Evolutionary conservation across 2,329 filamentous ascomycete genomes (phyloP), one percentile per base, ranked within the genome.

Genomic region (Calonectria ilicicola): DNA sequence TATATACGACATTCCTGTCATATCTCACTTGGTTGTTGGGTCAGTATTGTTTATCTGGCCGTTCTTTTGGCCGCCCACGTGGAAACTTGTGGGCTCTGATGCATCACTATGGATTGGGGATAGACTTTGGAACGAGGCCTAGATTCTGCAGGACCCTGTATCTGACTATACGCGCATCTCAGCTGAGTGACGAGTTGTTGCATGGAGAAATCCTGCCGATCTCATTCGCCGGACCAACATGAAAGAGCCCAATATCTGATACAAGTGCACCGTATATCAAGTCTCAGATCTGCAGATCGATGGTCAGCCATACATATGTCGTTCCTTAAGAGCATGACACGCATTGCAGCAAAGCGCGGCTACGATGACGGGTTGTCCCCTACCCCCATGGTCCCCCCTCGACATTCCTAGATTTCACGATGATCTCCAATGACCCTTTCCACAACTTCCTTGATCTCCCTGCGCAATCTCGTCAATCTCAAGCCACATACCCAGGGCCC

Each of bases 401-500:
- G 9, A 35, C 38, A 14, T 19, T 21, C 19, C 19, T 19, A 1
- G 29, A 4, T 56, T 23, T 38, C 9, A n/a, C 53, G 29, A 21
- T 32, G n/a, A 58, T 38, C 53, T 32, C 42, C 53, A 15, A 21
- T 35, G 32, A 21, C 29, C 19, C 29, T 32, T 32, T 23, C 51
- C 10, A 58, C 53, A 58, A 58, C 29, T 12, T 58, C 53, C 32
- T 38, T 58, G 53, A 21, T 38, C 19, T 58, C 32, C 53, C 53
- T 29, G 42, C 23, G 17, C 69, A 67, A 56, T 71, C 69, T 67
- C 64, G 63, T 63, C 63, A 63, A 67, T 71, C 69, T 63, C 60
- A 56, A 47, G 49, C 35, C 32, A 51, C 40, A 26, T 19, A 15
- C 32, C 27, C 14, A 35, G 70, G 65, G 68, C 46, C 44, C 67